Percentiles rank a stretch among this genome's conserved stretches.
phyloP scores from a whole-genome alignment of 768 basidiomycete species.

The Solioccasus polychromus region DNA sequence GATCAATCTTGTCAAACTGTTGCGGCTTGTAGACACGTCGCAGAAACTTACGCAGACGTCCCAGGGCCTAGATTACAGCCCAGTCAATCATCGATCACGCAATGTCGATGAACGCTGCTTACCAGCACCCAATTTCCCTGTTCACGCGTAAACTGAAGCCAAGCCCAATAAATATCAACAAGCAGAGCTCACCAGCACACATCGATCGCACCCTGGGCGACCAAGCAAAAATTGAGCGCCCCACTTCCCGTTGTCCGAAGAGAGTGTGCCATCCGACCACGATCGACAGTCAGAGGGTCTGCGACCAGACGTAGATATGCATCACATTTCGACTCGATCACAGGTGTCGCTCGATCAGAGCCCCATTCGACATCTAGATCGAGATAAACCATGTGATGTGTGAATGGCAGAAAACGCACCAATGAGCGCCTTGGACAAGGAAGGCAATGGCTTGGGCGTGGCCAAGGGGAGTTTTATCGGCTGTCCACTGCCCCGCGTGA shows the following conservation, averaged over 20 bases:
- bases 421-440: conserved; percentile 71
- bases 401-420: conserved; percentile 34
- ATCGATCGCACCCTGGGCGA: conserved; percentile 89
- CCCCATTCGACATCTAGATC: conserved; percentile 81
- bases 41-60: conserved; percentile 65
- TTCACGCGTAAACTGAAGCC: background rate
- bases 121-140: conserved; percentile 81
- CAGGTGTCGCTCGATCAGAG: conserved; percentile 59
- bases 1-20: background rate
- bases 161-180: background rate
- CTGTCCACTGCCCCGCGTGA: conserved; percentile 46
- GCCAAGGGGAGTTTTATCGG: conserved; percentile 63
- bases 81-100: background rate
- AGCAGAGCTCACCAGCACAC: conserved; percentile 66
- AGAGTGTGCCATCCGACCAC: conserved; percentile 83
- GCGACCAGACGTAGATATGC: conserved; percentile 76
- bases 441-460: conserved; percentile 57
- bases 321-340: conserved; percentile 57
- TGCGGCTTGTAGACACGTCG: background rate
- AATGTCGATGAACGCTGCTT: conserved; percentile 16
- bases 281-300: conserved; percentile 49
- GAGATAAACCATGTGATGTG: background rate
- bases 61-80: conserved; percentile 54
- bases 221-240: conserved; percentile 76
- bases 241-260: conserved; percentile 81